phyloP scores from a whole-genome alignment of 2,329 filamentous ascomycete genomes.

The Arthrobotrys sphaeroides region DNA sequence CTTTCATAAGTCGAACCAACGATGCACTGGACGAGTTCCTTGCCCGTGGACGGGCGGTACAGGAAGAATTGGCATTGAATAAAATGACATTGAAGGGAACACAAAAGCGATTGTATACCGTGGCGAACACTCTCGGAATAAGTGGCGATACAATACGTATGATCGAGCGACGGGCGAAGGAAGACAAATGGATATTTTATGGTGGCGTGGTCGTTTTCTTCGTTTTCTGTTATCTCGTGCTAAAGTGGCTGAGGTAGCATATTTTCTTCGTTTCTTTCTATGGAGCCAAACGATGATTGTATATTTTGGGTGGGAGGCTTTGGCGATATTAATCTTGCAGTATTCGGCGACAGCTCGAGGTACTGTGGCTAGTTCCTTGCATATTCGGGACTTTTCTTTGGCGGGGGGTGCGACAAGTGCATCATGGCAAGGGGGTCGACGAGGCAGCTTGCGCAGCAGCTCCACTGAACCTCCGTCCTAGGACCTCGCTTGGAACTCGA shows the following conservation, averaged over 20 bases:
- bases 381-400: not conserved
- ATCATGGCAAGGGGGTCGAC: slow-evolving; percentile 16
- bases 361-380: slow-evolving; percentile 28
- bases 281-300: not conserved
- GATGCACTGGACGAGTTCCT: slow-evolving; percentile 92
- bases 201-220: slow-evolving; percentile 87
- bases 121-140: slow-evolving; percentile 91
- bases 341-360: not conserved
- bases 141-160: slow-evolving; percentile 96
- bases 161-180: slow-evolving; percentile 87
- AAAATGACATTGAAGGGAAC: slow-evolving; percentile 94
- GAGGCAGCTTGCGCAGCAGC: slow-evolving; percentile 32
- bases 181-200: slow-evolving; percentile 99
- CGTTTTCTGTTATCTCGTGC: slow-evolving; percentile 86
- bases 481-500: not conserved
- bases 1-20: slow-evolving; percentile 83
- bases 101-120: slow-evolving; percentile 87
- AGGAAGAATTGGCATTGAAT: slow-evolving; percentile 88
- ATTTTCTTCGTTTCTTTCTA: too few relatives aligned
- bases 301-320: not conserved
- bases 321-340: not conserved
- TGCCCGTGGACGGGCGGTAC: slow-evolving; percentile 85
- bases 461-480: slow-evolving; percentile 10
- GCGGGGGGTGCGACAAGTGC: not conserved
- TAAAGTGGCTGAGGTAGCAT: slow-evolving; percentile 79